Conservation (phyloP, 257 asterid genomes). For the Nicotiana otophora region DNA sequence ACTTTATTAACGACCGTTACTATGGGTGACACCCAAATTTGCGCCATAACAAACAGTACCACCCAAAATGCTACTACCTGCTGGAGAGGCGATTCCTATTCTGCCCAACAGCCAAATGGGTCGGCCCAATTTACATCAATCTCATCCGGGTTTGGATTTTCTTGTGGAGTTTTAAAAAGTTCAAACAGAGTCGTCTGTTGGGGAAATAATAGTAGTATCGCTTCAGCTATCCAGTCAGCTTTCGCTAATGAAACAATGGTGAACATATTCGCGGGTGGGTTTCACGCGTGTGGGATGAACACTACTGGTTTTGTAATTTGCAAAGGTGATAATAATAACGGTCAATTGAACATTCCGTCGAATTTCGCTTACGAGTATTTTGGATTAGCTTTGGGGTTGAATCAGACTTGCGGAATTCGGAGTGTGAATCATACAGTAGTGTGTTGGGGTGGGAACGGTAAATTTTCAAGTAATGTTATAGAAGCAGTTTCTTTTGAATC, state of each 20-base stretch:
- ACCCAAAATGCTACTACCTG: slow-evolving; percentile 32
- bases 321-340: slow-evolving; percentile 47
- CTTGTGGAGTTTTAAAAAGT: slow-evolving; percentile 48
- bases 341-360: slow-evolving; percentile 50
- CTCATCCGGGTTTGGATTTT: slow-evolving; percentile 63
- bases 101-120: slow-evolving; percentile 12
- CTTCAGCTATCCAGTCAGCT: slow-evolving; percentile 35
- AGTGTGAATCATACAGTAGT: slow-evolving; percentile 48
- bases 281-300: slow-evolving; percentile 62
- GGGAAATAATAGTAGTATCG: slow-evolving; percentile 33
- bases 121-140: slow-evolving; percentile 28
- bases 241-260: slow-evolving; percentile 41
- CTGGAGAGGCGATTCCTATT: slow-evolving; percentile 49
- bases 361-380: slow-evolving; percentile 33
- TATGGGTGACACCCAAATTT: slow-evolving; percentile 59
- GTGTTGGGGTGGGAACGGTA: slow-evolving; percentile 71
- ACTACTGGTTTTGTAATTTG: slow-evolving; percentile 46
- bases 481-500: slow-evolving; percentile 54
- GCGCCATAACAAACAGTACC: slow-evolving; percentile 37
- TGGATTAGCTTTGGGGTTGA: slow-evolving; percentile 53
- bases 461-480: slow-evolving; percentile 21
- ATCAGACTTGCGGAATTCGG: slow-evolving; percentile 61
- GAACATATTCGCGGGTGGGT: slow-evolving; percentile 54
- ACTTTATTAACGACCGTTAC: slow-evolving; percentile 39
- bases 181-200: slow-evolving; percentile 48